phyloP scores from a whole-genome alignment of 2,329 filamentous ascomycete species.

The Coniochaeta sp. region DNA sequence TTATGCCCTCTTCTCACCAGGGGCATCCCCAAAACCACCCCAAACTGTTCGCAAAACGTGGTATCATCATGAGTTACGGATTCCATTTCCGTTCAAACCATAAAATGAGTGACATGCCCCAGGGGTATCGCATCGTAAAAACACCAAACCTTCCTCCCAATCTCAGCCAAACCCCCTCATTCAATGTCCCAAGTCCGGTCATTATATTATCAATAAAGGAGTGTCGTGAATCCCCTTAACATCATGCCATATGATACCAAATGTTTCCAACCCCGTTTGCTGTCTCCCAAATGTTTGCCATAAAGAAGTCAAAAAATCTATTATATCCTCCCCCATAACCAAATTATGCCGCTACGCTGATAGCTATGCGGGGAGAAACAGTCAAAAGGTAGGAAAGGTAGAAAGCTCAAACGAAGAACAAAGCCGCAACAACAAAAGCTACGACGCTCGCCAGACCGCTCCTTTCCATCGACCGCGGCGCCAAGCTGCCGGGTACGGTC shows the following conservation, averaged over 20 bases:
- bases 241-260: too few relatives aligned
- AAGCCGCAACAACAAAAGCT: not conserved
- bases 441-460: not conserved
- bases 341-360: too few relatives aligned
- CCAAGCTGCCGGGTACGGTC: not conserved
- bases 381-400: too few relatives aligned
- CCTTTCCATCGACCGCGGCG: not conserved
- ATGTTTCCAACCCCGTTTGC: too few relatives aligned
- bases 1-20: too few relatives aligned
- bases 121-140: not conserved
- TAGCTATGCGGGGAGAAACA: too few relatives aligned
- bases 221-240: conserved; percentile 1
- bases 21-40: too few relatives aligned
- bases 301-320: not conserved
- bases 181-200: not conserved
- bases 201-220: not conserved
- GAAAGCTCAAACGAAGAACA: not conserved
- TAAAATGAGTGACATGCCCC: not conserved
- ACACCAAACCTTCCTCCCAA: too few relatives aligned
- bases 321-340: too few relatives aligned
- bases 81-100: too few relatives aligned
- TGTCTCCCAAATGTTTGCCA: not conserved
- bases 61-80: not conserved
- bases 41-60: not conserved
- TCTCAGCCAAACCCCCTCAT: not conserved